Conservation (phyloP, 2,329 filamentous ascomycete genomes). For the Metarhizium humberi region DNA sequence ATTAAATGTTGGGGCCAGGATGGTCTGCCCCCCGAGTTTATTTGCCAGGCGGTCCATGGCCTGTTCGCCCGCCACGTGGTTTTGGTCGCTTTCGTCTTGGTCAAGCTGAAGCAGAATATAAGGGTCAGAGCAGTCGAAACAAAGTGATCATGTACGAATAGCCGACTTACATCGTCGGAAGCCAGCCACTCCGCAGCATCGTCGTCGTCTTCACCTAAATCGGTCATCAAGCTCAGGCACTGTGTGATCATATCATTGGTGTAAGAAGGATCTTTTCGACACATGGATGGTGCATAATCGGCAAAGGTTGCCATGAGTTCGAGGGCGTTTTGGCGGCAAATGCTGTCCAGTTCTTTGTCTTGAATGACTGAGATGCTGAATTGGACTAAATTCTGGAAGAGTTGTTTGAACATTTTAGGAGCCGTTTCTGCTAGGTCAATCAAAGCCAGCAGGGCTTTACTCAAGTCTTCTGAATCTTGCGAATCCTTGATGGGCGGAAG, state of each 20-base stretch:
- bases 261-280: slow-evolving; percentile 86
- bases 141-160: neutral
- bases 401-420: slow-evolving; percentile 91
- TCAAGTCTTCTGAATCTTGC: slow-evolving; percentile 82
- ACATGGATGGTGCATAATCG: slow-evolving; percentile 89
- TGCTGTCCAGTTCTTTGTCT: slow-evolving; percentile 87
- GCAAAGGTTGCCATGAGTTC: slow-evolving; percentile 98
- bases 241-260: slow-evolving; percentile 97
- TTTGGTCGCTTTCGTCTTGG: slow-evolving; percentile 89
- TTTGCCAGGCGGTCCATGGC: slow-evolving; percentile 97
- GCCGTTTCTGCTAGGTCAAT: slow-evolving; percentile 93
- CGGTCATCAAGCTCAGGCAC: slow-evolving; percentile 95
- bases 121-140: neutral
- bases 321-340: slow-evolving; percentile 86
- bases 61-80: slow-evolving; percentile 96
- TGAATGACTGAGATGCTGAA: slow-evolving; percentile 92
- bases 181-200: slow-evolving; percentile 90
- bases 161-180: slow-evolving; percentile 68
- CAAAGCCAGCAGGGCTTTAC: slow-evolving; percentile 78
- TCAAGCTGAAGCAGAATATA: slow-evolving; percentile 52
- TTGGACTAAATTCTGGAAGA: slow-evolving; percentile 88
- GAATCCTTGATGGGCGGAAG: slow-evolving; percentile 89
- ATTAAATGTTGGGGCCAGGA: slow-evolving; percentile 86
- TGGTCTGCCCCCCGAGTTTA: slow-evolving; percentile 89
- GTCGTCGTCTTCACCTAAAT: slow-evolving; percentile 88